Base-by-base conservation (phyloP, 257 asterid genomes). In the Scutellaria barbata region DNA sequence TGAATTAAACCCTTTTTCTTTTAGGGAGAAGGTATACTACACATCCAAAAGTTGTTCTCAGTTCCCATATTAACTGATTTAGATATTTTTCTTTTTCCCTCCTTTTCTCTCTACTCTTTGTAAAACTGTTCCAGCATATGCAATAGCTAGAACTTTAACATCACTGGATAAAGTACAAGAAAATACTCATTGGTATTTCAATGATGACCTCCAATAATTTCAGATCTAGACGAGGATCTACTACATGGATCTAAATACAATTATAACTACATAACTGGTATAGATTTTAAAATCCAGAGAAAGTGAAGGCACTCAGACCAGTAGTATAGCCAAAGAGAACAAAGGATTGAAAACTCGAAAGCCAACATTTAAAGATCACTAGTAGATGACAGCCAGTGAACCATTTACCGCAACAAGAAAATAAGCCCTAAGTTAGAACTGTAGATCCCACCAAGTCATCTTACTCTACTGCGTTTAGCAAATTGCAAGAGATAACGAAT, bases 401-500 rank as follows among this genome's bases (percentile, higher is more conserved):
- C 10, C 7, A 20, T 52, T 30, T 39, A 20, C 46, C 22, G n/a
- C 3, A 58, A 5, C 35, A 2, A 37, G 62, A 37, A 20, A 50
- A n/a, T 10, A 51, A 67, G 63, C 39, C 50, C 50, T 13, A 3
- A 25, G 20, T 41, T 13, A 33, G 60, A 50, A 51, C 10, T 14
- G 10, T 39, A 10, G 35, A 18, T 12, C 10, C 47, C 39, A 6
- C 8, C 14, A 35, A 59, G 14, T 25, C 50, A 16, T 48, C 47
- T 35, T 43, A 63, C 37, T 33, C 70, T 8, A 60, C 51, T 39
- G 10, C 25, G 4, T 33, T 22, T 59, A 59, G 56, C 42, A 55
- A 65, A 72, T 63, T 41, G 62, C 66, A 30, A 40, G 55, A 60
- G 66, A 55, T 46, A 13, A 56, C 2, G 1, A 22, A 59, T 20